A percentile compares a stretch with the other conserved stretches of the same genome.
Evolutionary conservation across 2,329 filamentous ascomycete genomes (phyloP).

Genomic region (Colletotrichum tropicicola): DNA sequence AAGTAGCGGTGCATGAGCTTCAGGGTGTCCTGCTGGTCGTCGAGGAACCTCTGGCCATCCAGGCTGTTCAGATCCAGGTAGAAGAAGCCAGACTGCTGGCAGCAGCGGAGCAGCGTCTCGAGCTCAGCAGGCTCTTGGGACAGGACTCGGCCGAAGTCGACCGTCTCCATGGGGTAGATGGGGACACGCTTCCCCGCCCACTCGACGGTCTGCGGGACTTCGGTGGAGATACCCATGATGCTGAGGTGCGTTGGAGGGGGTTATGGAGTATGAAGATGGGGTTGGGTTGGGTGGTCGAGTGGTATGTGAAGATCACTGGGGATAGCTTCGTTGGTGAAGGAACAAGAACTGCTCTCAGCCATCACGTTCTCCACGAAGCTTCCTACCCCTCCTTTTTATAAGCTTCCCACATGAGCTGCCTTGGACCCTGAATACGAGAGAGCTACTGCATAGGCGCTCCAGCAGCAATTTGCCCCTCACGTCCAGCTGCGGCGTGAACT

Average conservation of each 20-base stretch:
- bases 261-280: neutral
- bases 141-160: conserved; percentile 60
- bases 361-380: neutral
- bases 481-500: conserved; percentile 1
- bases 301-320: too few species aligned
- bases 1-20: conserved; percentile 67
- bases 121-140: conserved; percentile 64
- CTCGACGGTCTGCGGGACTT: conserved; percentile 51
- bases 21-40: conserved; percentile 60
- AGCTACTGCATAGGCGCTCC: neutral
- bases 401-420: neutral
- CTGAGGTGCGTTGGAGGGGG: neutral
- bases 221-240: conserved; percentile 27
- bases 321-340: neutral
- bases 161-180: conserved; percentile 60
- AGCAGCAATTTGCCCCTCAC: conserved; percentile 15
- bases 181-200: conserved; percentile 60
- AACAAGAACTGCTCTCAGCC: neutral
- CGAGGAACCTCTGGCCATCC: conserved; percentile 61
- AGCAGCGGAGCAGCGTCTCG: conserved; percentile 58
- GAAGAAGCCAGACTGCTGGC: conserved; percentile 63
- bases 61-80: conserved; percentile 62
- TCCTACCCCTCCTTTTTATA: conserved; percentile 20
- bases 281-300: neutral
- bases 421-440: conserved; percentile 7